These are phyloP conservation scores for Herpetomonas tarakana DNA, from an alignment of 208 protist genomes.

Conservation along the genomic window DNA sequence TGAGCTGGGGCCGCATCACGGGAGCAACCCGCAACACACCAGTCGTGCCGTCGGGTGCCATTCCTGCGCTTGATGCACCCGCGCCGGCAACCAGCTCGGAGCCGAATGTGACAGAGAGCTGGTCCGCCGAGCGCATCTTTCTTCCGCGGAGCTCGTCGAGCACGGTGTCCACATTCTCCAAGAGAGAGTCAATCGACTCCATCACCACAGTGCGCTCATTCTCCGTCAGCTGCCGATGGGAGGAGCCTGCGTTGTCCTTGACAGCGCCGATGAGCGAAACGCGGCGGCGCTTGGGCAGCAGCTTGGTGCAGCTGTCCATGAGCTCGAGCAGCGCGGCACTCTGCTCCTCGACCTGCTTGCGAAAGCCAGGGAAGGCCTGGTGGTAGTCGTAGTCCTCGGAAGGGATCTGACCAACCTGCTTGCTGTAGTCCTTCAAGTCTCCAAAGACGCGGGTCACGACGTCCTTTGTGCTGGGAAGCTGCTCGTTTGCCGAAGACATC, in stretches of 20 bases:
- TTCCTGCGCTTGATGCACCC: background rate
- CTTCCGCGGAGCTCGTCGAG: constrained; percentile 75
- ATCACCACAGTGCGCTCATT: constrained; percentile 62
- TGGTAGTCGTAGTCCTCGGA: constrained; percentile 83
- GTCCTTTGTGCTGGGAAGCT: constrained; percentile 47
- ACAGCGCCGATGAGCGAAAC: constrained; percentile 17
- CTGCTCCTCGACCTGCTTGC: constrained; percentile 49
- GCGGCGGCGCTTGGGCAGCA: constrained; percentile 70
- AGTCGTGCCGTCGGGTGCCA: background rate
- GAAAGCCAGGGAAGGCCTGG: constrained; percentile 77
- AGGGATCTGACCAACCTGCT: constrained; percentile 47
- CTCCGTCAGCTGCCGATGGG: constrained; percentile 26
- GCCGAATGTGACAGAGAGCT: constrained; percentile 80
- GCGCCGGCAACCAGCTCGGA: constrained; percentile 35
- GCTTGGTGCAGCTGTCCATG: constrained; percentile 65
- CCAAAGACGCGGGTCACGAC: constrained; percentile 61
- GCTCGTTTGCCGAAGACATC: background rate
- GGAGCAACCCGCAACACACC: constrained; percentile 18
- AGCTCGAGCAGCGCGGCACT: constrained; percentile 47
- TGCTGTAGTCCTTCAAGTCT: constrained; percentile 70
- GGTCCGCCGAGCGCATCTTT: constrained; percentile 56
- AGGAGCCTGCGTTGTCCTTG: constrained; percentile 9
- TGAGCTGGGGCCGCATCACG: constrained; percentile 72
- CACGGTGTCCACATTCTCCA: constrained; percentile 81
- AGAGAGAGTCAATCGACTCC: constrained; percentile 81